phyloP scores from a whole-genome alignment of 805 yeast species.

The Ogataea salicorniae region DNA sequence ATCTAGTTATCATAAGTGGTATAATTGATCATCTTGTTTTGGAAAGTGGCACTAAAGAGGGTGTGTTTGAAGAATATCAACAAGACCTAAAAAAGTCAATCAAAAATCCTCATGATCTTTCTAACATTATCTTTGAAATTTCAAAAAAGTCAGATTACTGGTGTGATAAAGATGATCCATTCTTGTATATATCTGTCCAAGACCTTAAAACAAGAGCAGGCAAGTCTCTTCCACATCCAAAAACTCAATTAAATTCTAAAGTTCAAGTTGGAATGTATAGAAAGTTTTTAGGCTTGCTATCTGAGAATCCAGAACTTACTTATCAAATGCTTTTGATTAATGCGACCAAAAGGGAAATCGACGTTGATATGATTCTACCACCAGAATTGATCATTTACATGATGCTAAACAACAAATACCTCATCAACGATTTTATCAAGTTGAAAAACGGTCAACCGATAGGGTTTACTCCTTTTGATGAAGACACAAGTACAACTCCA shows the following conservation, averaged over 20 bases:
- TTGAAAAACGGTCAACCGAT: slow-evolving; percentile 42
- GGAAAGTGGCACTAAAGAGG: slow-evolving; percentile 13
- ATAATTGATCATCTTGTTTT: slow-evolving; percentile 48
- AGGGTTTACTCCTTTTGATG: slow-evolving; percentile 39
- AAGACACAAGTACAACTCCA: slow-evolving; percentile 5
- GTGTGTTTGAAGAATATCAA: slow-evolving; percentile 18
- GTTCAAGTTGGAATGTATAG: slow-evolving; percentile 61
- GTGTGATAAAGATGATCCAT: slow-evolving; percentile 23
- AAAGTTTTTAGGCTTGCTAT: slow-evolving; percentile 38
- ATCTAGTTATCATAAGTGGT: slow-evolving; percentile 53
- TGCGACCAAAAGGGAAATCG: slow-evolving; percentile 40
- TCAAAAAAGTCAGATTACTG: slow-evolving; percentile 13
- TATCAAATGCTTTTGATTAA: slow-evolving; percentile 43
- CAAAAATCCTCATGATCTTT: slow-evolving; percentile 14
- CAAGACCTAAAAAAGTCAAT: slow-evolving; percentile 13
- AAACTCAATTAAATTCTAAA: slow-evolving; percentile 45
- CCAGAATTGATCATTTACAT: slow-evolving; percentile 36
- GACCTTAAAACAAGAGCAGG: slow-evolving; percentile 61
- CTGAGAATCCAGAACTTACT: slow-evolving; percentile 24
- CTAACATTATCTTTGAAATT: slow-evolving; percentile 14
- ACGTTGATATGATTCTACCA: slow-evolving; percentile 44
- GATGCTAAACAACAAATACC: slow-evolving; percentile 32
- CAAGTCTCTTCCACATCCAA: slow-evolving; percentile 44
- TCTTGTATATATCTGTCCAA: slow-evolving; percentile 32
- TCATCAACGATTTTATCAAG: slow-evolving; percentile 38